Evolutionary conservation across 2,329 filamentous ascomycete species (phyloP).

Genomic region (Moelleriella libera): DNA sequence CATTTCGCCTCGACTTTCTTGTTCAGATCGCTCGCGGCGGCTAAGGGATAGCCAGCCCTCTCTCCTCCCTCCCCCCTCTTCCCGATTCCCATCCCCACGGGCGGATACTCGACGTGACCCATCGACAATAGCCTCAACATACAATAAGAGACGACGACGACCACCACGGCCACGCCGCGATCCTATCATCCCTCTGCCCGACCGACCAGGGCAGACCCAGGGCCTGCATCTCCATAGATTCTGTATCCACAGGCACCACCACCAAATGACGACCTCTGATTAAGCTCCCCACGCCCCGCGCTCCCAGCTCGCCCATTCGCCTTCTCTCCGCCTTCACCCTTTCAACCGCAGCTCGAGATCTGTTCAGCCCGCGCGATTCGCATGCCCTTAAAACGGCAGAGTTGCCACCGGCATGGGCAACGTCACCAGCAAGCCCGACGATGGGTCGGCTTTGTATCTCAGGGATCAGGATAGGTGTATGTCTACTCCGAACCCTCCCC

Average conservation of each 20-base stretch:
- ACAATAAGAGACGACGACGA: too few species aligned
- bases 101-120: too few species aligned
- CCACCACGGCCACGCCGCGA: too few species aligned
- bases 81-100: background rate
- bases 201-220: background rate
- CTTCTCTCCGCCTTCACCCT: background rate
- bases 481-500: conserved; percentile 15
- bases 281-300: conserved; percentile 4
- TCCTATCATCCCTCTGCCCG: background rate
- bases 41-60: too few species aligned
- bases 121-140: too few species aligned
- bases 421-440: conserved; percentile 78
- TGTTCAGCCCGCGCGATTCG: background rate
- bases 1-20: too few species aligned
- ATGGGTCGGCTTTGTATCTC: conserved; percentile 66
- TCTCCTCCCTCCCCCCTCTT: background rate
- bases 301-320: conserved; percentile 3
- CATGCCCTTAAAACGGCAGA: conserved; percentile 5
- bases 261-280: conserved; percentile 3
- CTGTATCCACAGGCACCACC: conserved; percentile 1
- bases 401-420: conserved; percentile 61
- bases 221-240: background rate
- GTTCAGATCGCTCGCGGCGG: too few species aligned
- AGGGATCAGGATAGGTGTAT: conserved; percentile 85
- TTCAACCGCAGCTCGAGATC: background rate